phyloP scores from a whole-genome alignment of 1,139 yeast genomes.

The Diutina ranongensis region DNA sequence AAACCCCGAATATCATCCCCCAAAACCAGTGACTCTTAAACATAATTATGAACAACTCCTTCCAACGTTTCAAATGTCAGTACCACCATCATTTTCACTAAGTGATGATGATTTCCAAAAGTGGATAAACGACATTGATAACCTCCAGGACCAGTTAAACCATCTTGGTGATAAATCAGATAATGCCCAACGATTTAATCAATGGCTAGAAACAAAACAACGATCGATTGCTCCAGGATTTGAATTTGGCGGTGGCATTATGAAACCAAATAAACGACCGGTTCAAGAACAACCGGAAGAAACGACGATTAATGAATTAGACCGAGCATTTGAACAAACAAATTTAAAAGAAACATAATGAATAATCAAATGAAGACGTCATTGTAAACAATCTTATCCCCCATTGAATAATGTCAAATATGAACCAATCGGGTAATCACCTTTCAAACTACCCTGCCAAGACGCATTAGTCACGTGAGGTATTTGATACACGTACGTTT shows the following conservation, averaged over 20 bases:
- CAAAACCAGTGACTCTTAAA: not conserved
- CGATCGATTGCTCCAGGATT: constrained; percentile 1
- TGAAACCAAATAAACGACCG: constrained; percentile 1
- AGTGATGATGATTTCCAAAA: not conserved
- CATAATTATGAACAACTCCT: not conserved
- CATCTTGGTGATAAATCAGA: not conserved
- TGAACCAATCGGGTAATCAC: no score
- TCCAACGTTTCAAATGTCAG: not conserved
- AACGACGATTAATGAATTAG: not conserved
- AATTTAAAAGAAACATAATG: not conserved
- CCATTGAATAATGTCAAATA: no score
- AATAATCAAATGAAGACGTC: no score
- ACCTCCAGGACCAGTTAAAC: not conserved
- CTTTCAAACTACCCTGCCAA: no score
- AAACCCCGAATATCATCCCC: constrained; percentile 1
- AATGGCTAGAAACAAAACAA: not conserved
- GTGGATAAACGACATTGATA: not conserved
- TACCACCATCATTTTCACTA: not conserved
- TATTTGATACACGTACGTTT: no score
- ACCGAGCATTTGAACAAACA: not conserved
- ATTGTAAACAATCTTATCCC: no score
- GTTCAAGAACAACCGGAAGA: not conserved
- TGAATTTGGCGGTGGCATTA: constrained; percentile 4
- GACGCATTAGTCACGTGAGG: not conserved
- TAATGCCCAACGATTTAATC: not conserved